Percentiles rank a stretch among this genome's conserved stretches.
These are phyloP conservation scores for Akebia trifoliata DNA, from an alignment of 164 flowering plant genomes.

Conservation along the genomic window DNA sequence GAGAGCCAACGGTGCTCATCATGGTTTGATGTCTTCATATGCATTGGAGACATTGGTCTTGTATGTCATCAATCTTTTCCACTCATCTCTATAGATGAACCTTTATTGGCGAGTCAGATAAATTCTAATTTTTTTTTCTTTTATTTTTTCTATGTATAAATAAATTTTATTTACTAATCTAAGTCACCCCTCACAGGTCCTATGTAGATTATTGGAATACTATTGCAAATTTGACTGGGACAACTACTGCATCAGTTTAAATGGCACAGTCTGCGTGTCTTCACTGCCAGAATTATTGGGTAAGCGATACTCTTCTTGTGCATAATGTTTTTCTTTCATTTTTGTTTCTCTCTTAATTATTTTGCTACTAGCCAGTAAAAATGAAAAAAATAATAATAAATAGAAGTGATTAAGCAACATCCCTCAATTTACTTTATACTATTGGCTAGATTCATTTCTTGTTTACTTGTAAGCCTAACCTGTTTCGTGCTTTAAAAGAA, in stretches of 20 bases:
- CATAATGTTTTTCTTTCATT: background rate
- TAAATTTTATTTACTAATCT: background rate
- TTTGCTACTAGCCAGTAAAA: background rate
- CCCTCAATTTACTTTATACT: background rate
- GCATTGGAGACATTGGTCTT: conserved; percentile 86
- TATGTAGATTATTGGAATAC: conserved; percentile 83
- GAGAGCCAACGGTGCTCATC: conserved; percentile 96
- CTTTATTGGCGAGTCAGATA: conserved; percentile 55
- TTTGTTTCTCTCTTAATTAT: background rate
- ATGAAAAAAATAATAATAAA: too few relatives aligned
- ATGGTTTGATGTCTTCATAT: conserved; percentile 90
- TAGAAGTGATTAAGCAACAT: background rate
- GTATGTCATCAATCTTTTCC: conserved; percentile 70
- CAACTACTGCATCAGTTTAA: conserved; percentile 63
- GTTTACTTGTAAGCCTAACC: background rate
- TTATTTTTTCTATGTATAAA: background rate
- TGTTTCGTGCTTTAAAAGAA: conserved; percentile 11
- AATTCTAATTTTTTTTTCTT: background rate
- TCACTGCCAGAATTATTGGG: conserved; percentile 70
- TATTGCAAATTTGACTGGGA: conserved; percentile 94
- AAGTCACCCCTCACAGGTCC: conserved; percentile 44
- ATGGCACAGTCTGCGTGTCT: conserved; percentile 58
- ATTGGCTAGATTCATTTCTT: too few relatives aligned
- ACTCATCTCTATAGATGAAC: conserved; percentile 63
- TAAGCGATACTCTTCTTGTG: conserved; percentile 23